A percentile compares a stretch with the other conserved stretches of the same genome.
Evolutionary conservation across 2,329 filamentous ascomycete species (phyloP).

Genomic region (Colletotrichum tofieldiae): DNA sequence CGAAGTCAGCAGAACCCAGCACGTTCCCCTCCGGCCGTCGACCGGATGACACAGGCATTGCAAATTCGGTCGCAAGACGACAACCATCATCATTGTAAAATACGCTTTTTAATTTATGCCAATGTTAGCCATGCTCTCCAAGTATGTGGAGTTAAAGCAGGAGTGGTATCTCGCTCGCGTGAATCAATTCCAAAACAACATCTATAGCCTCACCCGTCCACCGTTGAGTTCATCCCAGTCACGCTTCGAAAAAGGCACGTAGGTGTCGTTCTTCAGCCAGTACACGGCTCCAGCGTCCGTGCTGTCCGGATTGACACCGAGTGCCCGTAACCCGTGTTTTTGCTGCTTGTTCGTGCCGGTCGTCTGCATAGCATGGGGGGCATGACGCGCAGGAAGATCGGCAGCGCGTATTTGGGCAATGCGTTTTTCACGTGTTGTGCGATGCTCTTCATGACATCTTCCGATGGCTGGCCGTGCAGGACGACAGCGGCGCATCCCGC

Average conservation of each 20-base stretch:
- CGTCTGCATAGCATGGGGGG: slow-evolving; percentile 69
- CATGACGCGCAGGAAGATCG: slow-evolving; percentile 82
- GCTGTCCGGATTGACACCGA: slow-evolving; percentile 80
- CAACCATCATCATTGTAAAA: background rate
- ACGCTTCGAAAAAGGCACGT: slow-evolving; percentile 75
- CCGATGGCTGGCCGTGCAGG: slow-evolving; percentile 63
- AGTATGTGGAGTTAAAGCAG: background rate
- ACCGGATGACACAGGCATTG: background rate
- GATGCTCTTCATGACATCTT: slow-evolving; percentile 69
- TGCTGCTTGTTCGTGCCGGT: slow-evolving; percentile 94
- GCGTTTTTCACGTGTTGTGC: slow-evolving; percentile 70
- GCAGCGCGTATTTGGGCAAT: slow-evolving; percentile 82
- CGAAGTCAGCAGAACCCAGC: background rate
- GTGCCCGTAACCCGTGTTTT: slow-evolving; percentile 79
- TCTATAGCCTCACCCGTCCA: slow-evolving; percentile 79
- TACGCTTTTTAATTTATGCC: background rate
- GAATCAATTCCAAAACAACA: slow-evolving; percentile 2
- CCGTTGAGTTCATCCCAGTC: slow-evolving; percentile 80
- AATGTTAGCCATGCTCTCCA: slow-evolving; percentile 5
- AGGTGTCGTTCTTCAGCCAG: slow-evolving; percentile 78
- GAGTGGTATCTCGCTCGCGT: slow-evolving; percentile 39
- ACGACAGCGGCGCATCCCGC: slow-evolving; percentile 85
- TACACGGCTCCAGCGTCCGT: slow-evolving; percentile 66
- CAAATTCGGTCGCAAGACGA: background rate
- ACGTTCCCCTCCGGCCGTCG: background rate